phyloP scores from a whole-genome alignment of 169 alveolate species.

The Plasmodium gonderi region DNA sequence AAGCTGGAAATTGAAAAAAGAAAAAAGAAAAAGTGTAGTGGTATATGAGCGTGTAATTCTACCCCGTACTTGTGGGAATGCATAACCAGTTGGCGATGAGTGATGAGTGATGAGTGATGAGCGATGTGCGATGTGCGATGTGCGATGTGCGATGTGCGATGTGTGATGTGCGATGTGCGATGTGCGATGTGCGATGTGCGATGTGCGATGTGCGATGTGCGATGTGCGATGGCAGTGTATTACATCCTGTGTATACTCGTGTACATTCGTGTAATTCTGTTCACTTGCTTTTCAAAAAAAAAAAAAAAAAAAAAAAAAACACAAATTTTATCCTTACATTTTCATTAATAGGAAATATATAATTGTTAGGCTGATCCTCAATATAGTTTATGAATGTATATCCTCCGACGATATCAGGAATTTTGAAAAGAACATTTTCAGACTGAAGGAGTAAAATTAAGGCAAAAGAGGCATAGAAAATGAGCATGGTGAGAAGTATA shows the following conservation, averaged over 20 bases:
- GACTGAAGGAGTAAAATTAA: conserved; percentile 6
- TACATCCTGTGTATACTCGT: background rate
- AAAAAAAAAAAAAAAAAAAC: background rate
- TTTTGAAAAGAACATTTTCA: conserved; percentile 30
- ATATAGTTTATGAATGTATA: conserved; percentile 58
- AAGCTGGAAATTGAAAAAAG: background rate
- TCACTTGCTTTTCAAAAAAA: no score
- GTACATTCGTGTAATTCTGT: background rate
- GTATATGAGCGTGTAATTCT: background rate
- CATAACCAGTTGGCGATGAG: no score
- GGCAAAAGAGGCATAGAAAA: background rate
- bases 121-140: no score
- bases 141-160: no score
- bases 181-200: no score
- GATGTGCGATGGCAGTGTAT: no score
- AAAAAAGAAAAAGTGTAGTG: background rate
- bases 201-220: no score
- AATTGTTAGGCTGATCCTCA: conserved; percentile 45
- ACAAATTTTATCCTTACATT: conserved; percentile 20
- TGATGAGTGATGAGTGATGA: no score
- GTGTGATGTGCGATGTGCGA: no score
- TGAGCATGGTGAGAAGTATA: background rate
- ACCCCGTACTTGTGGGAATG: no score
- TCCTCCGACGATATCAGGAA: conserved; percentile 60
- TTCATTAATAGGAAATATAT: conserved; percentile 50